Conservation (phyloP, 2,329 filamentous ascomycete species). For the Saccharata proteae region DNA sequence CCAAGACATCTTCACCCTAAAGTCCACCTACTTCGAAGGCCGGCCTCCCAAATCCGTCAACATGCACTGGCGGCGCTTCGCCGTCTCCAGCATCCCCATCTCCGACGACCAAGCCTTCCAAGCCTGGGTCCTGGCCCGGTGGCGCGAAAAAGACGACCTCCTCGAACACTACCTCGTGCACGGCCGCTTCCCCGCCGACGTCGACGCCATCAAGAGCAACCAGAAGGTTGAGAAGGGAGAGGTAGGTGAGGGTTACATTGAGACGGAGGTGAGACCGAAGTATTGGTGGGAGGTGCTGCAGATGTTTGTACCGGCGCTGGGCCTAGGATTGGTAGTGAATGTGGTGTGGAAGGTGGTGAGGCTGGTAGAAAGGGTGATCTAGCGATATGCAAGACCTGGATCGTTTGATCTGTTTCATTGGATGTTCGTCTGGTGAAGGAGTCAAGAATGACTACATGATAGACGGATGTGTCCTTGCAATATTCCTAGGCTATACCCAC, state of each 20-base stretch:
- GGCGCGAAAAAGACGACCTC: slow-evolving; percentile 83
- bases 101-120: slow-evolving; percentile 62
- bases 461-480: too few species aligned
- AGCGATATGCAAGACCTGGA: too few species aligned
- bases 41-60: slow-evolving; percentile 88
- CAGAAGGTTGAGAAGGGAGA: slow-evolving; percentile 5
- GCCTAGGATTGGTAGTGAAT: slow-evolving; percentile 2
- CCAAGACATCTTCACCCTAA: slow-evolving; percentile 76
- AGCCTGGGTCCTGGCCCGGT: slow-evolving; percentile 68
- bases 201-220: slow-evolving; percentile 1
- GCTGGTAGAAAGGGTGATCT: slow-evolving; percentile 1
- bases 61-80: slow-evolving; percentile 89
- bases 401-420: too few species aligned
- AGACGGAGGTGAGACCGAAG: slow-evolving; percentile 32
- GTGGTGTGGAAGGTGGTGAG: slow-evolving; percentile 4
- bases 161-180: slow-evolving; percentile 64
- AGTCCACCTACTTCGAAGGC: slow-evolving; percentile 78
- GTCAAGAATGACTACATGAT: too few species aligned
- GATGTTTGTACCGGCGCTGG: slow-evolving; percentile 23
- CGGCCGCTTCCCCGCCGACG: slow-evolving; percentile 70
- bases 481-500: too few species aligned
- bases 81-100: slow-evolving; percentile 66
- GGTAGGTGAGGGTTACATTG: slow-evolving; percentile 28
- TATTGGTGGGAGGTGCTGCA: slow-evolving; percentile 30
- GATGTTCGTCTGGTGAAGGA: too few species aligned